These are phyloP conservation scores for Alternaria sp. DNA, from an alignment of 2,329 filamentous ascomycete genomes.

Conservation along the genomic window DNA sequence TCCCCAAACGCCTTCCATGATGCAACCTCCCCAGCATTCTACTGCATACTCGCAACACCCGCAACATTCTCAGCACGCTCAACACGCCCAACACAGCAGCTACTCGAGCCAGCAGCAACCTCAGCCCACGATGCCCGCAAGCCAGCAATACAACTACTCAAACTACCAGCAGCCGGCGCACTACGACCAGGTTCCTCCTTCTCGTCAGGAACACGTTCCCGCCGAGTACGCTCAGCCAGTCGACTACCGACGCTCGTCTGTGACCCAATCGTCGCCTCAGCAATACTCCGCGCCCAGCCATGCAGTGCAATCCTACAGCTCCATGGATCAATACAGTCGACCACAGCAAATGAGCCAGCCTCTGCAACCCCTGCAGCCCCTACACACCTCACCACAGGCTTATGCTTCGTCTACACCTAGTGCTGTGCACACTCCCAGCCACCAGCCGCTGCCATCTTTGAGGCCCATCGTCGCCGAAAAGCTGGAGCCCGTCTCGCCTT, in stretches of 20 bases:
- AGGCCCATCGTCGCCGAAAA: constrained; percentile 45
- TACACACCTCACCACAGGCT: constrained; percentile 43
- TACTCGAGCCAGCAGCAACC: constrained; percentile 38
- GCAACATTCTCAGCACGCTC: constrained; percentile 33
- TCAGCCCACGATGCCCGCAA: constrained; percentile 42
- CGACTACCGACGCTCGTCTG: constrained; percentile 52
- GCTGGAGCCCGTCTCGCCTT: constrained; percentile 54
- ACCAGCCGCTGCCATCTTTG: constrained; percentile 51
- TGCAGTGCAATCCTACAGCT: constrained; percentile 42
- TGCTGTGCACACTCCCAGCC: constrained; percentile 38
- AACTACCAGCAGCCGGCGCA: constrained; percentile 45
- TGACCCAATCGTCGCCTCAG: constrained; percentile 39
- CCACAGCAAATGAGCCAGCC: constrained; percentile 46
- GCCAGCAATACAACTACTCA: constrained; percentile 51
- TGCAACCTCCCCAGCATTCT: constrained; percentile 45
- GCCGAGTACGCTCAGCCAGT: constrained; percentile 47
- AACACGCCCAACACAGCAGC: constrained; percentile 34
- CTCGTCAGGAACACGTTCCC: constrained; percentile 45
- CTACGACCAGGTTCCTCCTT: constrained; percentile 45
- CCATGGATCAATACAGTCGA: constrained; percentile 47
- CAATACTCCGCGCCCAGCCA: constrained; percentile 46
- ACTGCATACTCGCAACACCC: constrained; percentile 40
- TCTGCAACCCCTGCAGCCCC: constrained; percentile 40
- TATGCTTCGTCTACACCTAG: constrained; percentile 36
- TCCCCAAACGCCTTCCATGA: constrained; percentile 43